phyloP scores from a whole-genome alignment of 202 grass and related monocot genomes.

The Cymbopogon flexuosus region DNA sequence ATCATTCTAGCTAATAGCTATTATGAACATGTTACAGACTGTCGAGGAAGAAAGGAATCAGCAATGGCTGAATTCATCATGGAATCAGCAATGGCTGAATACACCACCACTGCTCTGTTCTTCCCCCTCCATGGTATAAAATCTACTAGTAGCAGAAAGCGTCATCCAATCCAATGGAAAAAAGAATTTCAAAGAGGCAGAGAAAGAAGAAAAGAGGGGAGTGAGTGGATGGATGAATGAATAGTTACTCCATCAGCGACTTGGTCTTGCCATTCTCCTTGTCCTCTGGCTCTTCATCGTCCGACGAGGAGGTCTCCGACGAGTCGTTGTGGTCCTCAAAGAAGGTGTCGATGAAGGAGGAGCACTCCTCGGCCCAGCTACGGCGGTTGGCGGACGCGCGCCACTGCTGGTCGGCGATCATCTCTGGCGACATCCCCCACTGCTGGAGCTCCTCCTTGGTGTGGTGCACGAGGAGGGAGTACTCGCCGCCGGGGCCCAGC shows the following conservation, averaged over 20 bases:
- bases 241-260: not conserved
- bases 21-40: conserved; percentile 43
- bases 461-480: conserved; percentile 94
- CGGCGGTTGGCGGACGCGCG: conserved; percentile 51
- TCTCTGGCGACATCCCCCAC: conserved; percentile 81
- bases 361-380: conserved; percentile 62
- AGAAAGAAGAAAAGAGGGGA: not conserved
- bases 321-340: conserved; percentile 49
- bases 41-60: not conserved
- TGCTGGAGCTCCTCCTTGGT: conserved; percentile 65
- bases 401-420: conserved; percentile 94
- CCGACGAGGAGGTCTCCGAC: not conserved
- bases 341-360: conserved; percentile 57
- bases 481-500: conserved; percentile 71
- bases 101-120: not conserved
- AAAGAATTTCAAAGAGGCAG: not conserved
- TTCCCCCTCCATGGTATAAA: not conserved
- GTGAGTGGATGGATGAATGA: not conserved
- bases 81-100: too few species aligned
- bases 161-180: not conserved
- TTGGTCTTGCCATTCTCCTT: too few species aligned
- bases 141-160: not conserved
- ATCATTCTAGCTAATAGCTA: conserved; percentile 26
- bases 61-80: not conserved
- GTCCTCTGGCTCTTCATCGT: not conserved